These are phyloP conservation scores for Aschersonia sp. DNA, from an alignment of 2,329 filamentous ascomycete genomes.

Conservation along the genomic window DNA sequence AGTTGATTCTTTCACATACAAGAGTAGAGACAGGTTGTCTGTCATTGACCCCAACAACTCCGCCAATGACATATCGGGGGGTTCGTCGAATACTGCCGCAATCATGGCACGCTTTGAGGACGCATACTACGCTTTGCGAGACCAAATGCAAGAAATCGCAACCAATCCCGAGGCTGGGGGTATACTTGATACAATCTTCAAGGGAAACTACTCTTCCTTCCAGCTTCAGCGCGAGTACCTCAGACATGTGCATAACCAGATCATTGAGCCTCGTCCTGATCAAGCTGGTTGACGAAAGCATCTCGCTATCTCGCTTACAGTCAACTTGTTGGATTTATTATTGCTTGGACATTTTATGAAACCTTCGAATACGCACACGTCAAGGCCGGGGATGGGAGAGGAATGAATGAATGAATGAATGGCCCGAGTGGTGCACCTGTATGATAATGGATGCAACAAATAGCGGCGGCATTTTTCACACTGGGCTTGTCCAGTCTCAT, in stretches of 20 bases:
- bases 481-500: not conserved
- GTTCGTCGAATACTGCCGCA: conserved; percentile 54
- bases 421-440: conserved; percentile 1
- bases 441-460: conserved; percentile 6
- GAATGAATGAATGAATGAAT: not conserved
- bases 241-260: conserved; percentile 31
- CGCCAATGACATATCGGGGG: conserved; percentile 80
- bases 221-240: conserved; percentile 52
- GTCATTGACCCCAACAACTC: conserved; percentile 87
- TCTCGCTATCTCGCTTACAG: not conserved
- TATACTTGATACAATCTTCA: conserved; percentile 59
- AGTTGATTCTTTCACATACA: conserved; percentile 34
- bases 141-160: conserved; percentile 40
- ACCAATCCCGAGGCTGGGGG: conserved; percentile 12
- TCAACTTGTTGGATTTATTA: not conserved
- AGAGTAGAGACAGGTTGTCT: conserved; percentile 54
- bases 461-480: not conserved
- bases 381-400: conserved; percentile 1
- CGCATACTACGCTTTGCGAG: conserved; percentile 42
- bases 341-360: not conserved
- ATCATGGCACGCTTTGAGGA: conserved; percentile 58
- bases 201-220: conserved; percentile 68
- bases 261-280: conserved; percentile 18
- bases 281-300: conserved; percentile 4
- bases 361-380: conserved; percentile 1